Evolutionary conservation across 2,329 filamentous ascomycete genomes (phyloP).

Genomic region (Pseudogymnoascus sp.): DNA sequence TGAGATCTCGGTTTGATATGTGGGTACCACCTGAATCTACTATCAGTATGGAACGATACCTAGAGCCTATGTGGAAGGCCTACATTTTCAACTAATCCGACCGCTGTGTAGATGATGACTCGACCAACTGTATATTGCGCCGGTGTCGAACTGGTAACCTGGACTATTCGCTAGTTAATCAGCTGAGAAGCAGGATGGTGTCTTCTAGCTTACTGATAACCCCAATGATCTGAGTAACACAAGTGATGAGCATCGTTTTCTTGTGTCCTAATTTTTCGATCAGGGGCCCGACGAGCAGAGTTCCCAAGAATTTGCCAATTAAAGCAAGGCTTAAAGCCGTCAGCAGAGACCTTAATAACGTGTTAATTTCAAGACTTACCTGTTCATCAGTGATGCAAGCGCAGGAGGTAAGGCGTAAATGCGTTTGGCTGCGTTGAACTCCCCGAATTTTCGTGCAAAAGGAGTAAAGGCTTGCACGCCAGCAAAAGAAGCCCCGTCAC

Average conservation of each 20-base stretch:
- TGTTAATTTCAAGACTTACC: not conserved
- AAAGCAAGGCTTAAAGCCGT: not conserved
- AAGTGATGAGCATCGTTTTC: conserved; percentile 17
- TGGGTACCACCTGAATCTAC: not conserved
- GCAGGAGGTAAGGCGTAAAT: not conserved
- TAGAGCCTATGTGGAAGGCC: not conserved
- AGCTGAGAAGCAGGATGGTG: not conserved
- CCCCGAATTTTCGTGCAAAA: conserved; percentile 15
- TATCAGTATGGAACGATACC: not conserved
- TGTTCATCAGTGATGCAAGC: not conserved
- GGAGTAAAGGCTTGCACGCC: conserved; percentile 19
- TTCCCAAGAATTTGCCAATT: not conserved
- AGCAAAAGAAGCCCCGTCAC: conserved; percentile 19
- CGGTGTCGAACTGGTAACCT: not conserved
- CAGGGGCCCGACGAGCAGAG: conserved; percentile 14
- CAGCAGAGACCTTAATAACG: not conserved
- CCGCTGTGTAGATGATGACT: not conserved
- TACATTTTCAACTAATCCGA: not conserved
- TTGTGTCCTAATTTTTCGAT: conserved; percentile 18
- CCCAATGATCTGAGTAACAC: conserved; percentile 16
- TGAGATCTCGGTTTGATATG: not conserved
- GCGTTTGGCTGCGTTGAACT: conserved; percentile 11
- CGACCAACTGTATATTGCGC: not conserved
- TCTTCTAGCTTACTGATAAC: conserved; percentile 11
- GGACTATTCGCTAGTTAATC: not conserved